Conservation (phyloP, 106 monocot genomes). For the Apostasia shenzhenica region DNA sequence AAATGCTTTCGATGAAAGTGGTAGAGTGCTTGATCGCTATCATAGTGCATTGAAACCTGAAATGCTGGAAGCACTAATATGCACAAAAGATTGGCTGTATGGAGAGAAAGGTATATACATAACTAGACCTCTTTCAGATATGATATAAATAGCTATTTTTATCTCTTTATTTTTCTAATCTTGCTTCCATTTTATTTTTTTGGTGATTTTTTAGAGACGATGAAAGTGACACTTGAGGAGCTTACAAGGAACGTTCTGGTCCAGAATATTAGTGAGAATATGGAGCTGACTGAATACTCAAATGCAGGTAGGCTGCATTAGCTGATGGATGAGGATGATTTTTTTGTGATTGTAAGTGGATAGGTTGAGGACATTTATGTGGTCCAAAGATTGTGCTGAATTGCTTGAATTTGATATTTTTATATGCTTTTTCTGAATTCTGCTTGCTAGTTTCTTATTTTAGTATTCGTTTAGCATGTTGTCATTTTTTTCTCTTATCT, state of each 20-base stretch:
- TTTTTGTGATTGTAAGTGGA: too few relatives aligned
- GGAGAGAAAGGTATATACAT: background rate
- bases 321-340: too few relatives aligned
- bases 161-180: background rate
- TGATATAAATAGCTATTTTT: background rate
- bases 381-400: too few relatives aligned
- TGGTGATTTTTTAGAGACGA: background rate
- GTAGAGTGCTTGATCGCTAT: background rate
- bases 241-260: background rate
- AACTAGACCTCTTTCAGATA: background rate
- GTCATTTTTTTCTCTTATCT: too few relatives aligned
- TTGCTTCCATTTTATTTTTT: background rate
- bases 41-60: background rate
- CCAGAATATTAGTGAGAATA: background rate
- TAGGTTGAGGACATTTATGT: too few relatives aligned
- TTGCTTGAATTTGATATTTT: too few relatives aligned
- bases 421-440: too few relatives aligned
- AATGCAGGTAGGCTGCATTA: background rate
- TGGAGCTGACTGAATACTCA: background rate
- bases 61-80: background rate
- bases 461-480: too few relatives aligned
- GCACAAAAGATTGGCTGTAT: constrained; percentile 2
- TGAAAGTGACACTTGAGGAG: background rate
- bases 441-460: too few relatives aligned
- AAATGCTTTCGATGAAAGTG: constrained; percentile 1